A percentile compares a stretch with the other conserved stretches of the same genome.
phyloP scores from a whole-genome alignment of 257 asterid genomes.

The Capsicum rhomboideum region DNA sequence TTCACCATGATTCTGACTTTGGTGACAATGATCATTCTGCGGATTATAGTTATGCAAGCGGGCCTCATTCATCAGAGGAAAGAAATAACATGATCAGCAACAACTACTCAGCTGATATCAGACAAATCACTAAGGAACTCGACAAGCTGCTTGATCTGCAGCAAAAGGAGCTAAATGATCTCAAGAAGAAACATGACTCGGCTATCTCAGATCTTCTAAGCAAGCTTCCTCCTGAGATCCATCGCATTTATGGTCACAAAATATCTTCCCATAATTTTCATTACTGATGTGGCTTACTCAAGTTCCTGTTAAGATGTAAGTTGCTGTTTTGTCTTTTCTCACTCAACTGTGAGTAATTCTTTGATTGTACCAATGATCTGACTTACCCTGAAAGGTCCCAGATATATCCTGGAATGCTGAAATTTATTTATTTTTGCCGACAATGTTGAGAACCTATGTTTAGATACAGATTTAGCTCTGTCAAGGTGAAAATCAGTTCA shows the following conservation, averaged over 20 bases:
- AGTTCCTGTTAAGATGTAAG: conserved; percentile 26
- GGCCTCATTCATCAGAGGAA: conserved; percentile 19
- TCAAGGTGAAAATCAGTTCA: conserved; percentile 1
- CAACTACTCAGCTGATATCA: conserved; percentile 24
- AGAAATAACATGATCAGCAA: conserved; percentile 6
- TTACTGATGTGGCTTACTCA: conserved; percentile 9
- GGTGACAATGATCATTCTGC: conserved; percentile 11
- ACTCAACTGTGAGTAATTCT: conserved; percentile 7
- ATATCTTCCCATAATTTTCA: conserved; percentile 21
- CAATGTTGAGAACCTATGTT: background rate
- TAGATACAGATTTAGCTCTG: background rate
- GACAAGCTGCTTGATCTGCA: conserved; percentile 53
- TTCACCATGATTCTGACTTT: conserved; percentile 4
- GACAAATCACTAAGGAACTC: conserved; percentile 42
- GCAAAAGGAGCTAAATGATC: conserved; percentile 54
- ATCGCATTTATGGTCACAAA: conserved; percentile 37
- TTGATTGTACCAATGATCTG: conserved; percentile 8
- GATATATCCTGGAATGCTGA: conserved; percentile 8
- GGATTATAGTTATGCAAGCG: conserved; percentile 10
- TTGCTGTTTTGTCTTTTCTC: conserved; percentile 11
- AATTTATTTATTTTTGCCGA: background rate
- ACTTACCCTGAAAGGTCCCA: conserved; percentile 11
- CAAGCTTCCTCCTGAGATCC: conserved; percentile 48
- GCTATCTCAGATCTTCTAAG: conserved; percentile 44
- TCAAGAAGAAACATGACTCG: conserved; percentile 49